Conservation (phyloP, 208 protist species). For the Leishmania major region DNA sequence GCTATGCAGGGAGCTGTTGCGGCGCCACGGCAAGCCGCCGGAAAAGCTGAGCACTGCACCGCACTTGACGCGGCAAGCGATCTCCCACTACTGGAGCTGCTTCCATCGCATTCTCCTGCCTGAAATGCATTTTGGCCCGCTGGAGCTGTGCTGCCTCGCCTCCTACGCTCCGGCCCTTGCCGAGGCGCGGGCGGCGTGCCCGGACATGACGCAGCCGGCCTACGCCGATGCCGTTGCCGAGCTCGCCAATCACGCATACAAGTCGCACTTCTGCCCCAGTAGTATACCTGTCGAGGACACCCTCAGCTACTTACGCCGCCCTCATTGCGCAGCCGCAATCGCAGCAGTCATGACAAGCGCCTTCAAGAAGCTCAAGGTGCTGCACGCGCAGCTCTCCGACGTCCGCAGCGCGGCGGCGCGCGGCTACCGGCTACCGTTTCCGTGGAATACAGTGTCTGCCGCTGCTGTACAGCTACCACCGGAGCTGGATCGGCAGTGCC, state of each 20-base stretch:
- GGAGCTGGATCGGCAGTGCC: slow-evolving; percentile 2
- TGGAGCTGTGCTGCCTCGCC: slow-evolving; percentile 75
- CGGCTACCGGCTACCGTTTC: background rate
- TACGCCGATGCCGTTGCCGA: slow-evolving; percentile 14
- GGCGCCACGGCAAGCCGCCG: slow-evolving; percentile 36
- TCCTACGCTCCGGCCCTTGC: slow-evolving; percentile 52
- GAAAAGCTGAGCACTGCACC: slow-evolving; percentile 45
- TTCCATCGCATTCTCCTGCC: slow-evolving; percentile 57
- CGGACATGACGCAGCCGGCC: slow-evolving; percentile 5
- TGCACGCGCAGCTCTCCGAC: slow-evolving; percentile 21
- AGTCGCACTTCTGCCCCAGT: slow-evolving; percentile 22
- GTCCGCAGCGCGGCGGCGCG: background rate
- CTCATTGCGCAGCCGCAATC: slow-evolving; percentile 15
- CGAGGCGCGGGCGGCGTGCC: slow-evolving; percentile 18
- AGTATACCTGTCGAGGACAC: slow-evolving; percentile 31
- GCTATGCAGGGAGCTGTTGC: slow-evolving; percentile 44
- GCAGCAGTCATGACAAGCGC: slow-evolving; percentile 27
- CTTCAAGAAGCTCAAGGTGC: slow-evolving; percentile 23
- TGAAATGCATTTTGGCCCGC: slow-evolving; percentile 54
- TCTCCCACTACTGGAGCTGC: slow-evolving; percentile 72
- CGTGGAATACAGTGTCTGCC: background rate
- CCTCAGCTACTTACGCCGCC: slow-evolving; percentile 17
- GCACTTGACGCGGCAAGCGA: slow-evolving; percentile 31
- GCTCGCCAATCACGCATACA: slow-evolving; percentile 27
- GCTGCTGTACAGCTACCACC: slow-evolving; percentile 1